Base-by-base conservation (phyloP, 768 basidiomycete species). In the Clathrus columnatus region DNA sequence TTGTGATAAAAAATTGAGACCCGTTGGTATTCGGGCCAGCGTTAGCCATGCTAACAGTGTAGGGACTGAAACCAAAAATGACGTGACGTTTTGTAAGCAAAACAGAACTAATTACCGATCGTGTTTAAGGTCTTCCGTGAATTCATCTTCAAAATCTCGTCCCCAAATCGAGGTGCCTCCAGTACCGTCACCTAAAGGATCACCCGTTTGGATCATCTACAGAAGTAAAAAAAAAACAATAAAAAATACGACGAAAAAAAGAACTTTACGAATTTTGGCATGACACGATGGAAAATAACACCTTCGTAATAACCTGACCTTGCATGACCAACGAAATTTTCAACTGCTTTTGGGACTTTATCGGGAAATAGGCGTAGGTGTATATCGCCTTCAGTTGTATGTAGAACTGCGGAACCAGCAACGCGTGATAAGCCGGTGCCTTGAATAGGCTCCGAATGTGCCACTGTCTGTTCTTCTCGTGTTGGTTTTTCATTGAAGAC, bases 401-500 rank as follows among this genome's bases (percentile, higher is more conserved):
- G 96, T 51, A 99, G 93, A 18, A 88, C 90, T 7, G 90, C 91
- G 7, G 81, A 73, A 58, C 83, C 81, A 21, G 91, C 87, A 28
- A 91, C 69, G 0, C 83, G 82, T 1, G 88, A 85, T 6, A 84
- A 83, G 1, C 83, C 80, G 56, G 60, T 7, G 54, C 72, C 68
- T 61, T 70, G 72, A 59, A 75, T 68, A 18, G 66, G 57, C 11
- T 76, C 64, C 1, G 70, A 67, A 16, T 77, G 70, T 3, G 80
- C 75, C 48, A 94, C 81, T 27, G 82, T 86, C 67, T 92, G 93
- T 65, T 99, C 96, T 66, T 98, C 96, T 50, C 93, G 81, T 0
- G 95, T 98, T 2, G 96, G 96, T 46, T 87, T 80, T 70, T 99
- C 96, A 68, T 99, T 99, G 80, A 97, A 98, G 53, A 99, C 85